phyloP scores from a whole-genome alignment of 345 rosid species.

The Cardamine resedifolia region DNA sequence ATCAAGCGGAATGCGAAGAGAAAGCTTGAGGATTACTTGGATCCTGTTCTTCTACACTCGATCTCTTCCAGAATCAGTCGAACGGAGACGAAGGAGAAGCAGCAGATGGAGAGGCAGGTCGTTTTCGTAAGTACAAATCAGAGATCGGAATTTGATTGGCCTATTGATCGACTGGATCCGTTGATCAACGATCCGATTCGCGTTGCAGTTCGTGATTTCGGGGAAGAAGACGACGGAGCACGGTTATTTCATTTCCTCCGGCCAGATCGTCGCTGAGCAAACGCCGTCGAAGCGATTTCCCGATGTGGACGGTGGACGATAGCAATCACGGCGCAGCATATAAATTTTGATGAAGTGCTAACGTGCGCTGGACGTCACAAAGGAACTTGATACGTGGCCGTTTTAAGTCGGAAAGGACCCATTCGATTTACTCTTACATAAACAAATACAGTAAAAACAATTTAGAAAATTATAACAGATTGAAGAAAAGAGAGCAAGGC shows the following conservation, averaged over 20 bases:
- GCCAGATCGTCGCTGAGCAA: background rate
- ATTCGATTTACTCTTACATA: background rate
- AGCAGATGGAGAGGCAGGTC: background rate
- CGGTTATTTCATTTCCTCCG: background rate
- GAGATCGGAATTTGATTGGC: background rate
- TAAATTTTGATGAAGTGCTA: background rate
- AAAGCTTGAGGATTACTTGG: background rate
- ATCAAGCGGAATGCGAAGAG: background rate
- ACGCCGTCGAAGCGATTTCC: background rate
- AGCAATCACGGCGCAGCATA: slow-evolving; percentile 4
- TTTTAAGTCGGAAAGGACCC: background rate
- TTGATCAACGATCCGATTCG: background rate
- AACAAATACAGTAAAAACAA: background rate
- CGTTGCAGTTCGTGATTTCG: too few species aligned
- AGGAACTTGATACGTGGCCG: background rate
- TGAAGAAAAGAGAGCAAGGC: slow-evolving; percentile 1
- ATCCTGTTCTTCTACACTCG: background rate
- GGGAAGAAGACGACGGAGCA: background rate
- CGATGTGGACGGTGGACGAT: background rate
- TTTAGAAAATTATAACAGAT: background rate
- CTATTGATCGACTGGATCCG: background rate
- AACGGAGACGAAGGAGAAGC: background rate
- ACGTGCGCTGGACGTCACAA: background rate
- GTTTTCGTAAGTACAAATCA: background rate
- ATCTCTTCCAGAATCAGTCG: background rate